These are phyloP conservation scores for Pleurotus citrinopileatus DNA, from an alignment of 768 basidiomycete species.

Conservation along the genomic window DNA sequence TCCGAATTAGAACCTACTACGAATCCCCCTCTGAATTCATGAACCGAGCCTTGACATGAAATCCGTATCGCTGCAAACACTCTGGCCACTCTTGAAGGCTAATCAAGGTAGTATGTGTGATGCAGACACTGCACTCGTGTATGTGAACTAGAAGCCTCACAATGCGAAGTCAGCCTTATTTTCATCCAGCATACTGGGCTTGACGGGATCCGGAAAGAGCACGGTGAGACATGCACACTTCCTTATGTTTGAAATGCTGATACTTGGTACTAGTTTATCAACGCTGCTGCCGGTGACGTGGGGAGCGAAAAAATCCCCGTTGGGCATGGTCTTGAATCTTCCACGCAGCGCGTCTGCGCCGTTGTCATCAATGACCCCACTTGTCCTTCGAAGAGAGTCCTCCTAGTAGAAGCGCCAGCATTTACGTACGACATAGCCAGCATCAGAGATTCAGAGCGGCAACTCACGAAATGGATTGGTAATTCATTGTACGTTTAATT, in stretches of 20 bases:
- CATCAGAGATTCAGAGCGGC: constrained; percentile 3
- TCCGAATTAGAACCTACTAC: too few relatives aligned
- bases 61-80: too few relatives aligned
- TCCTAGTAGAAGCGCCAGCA: background rate
- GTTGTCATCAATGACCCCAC: background rate
- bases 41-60: too few relatives aligned
- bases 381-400: background rate
- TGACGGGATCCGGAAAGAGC: constrained; percentile 6
- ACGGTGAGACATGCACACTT: background rate
- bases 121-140: too few relatives aligned
- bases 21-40: too few relatives aligned
- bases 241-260: background rate
- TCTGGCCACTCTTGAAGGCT: too few relatives aligned
- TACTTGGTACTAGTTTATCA: constrained; percentile 10
- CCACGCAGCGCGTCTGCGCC: background rate
- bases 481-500: background rate
- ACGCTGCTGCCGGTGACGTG: constrained; percentile 1
- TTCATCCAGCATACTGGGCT: constrained; percentile 2
- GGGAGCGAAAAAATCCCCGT: background rate
- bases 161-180: too few relatives aligned
- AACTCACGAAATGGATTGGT: background rate
- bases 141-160: too few relatives aligned
- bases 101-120: too few relatives aligned
- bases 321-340: constrained; percentile 7
- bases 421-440: constrained; percentile 2